Evolutionary conservation across 345 rosid genomes (phyloP), one percentile per base, ranked within the genome.

Genomic region (Geranium rotundifolium): DNA sequence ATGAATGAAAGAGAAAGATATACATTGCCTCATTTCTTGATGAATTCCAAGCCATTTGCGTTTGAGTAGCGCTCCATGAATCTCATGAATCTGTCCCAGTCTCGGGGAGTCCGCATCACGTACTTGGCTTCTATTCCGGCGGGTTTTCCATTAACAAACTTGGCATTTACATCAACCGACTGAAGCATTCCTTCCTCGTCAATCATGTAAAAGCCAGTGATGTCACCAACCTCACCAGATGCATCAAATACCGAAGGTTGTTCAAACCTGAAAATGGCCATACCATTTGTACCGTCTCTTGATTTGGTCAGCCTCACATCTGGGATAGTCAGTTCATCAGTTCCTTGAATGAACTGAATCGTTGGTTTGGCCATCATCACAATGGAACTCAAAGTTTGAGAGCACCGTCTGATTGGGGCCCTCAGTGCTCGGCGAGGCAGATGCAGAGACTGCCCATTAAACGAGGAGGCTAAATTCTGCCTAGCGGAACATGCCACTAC

Each of bases 31-130:
- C 84, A 84, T 60, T 80, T 87, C 71, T 93, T 89, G 73, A 93
- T 67, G 68, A 90, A 93, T 60, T 84, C 83, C 76, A 90, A 79
- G 52, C 99, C 97, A 20, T 93, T 89, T 59, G 76, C 90, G 68
- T 84, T 79, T 0, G 97, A 87, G 76, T 90, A 93, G 49, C 91
- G 82, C 71, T 93, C 96, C 97, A 93, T 87, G 79, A 93, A 93
- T 74, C 96, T 83, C 99, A 87, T 90, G 81, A 93, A 90, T 66
- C 99, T 78, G 63, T 90, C 99, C 96, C 99, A 88, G 17, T 89
- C 99, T 20, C 81, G 77, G 0, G 95, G 95, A 0, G 85, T 52
- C 56, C 90, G 75, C 99, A 93, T 93, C 19, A 90, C 20, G 62
- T 83, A 89, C 77, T 83, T 93, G 0, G 99, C 96, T 69, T 89